Percentiles rank a stretch among this genome's conserved stretches.
Conservation (phyloP, 805 yeast genomes). For the Diddensiella caesifluorescens region DNA sequence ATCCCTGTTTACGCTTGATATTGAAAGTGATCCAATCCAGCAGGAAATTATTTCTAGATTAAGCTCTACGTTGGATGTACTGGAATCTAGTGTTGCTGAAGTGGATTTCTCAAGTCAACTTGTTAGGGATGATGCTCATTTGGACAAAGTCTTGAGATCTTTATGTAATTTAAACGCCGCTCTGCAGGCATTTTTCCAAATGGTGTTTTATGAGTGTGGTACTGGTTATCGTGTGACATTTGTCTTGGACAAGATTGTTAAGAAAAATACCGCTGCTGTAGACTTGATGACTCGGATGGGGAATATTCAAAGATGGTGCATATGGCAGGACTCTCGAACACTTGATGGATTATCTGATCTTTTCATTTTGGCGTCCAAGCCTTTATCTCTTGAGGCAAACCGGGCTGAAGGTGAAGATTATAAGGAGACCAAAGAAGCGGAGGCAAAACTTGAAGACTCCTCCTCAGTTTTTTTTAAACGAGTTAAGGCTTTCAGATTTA, state of each 20-base stretch:
- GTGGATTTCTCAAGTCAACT: slow-evolving; percentile 1
- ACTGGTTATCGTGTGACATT: slow-evolving; percentile 24
- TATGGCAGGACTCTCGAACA: slow-evolving; percentile 26
- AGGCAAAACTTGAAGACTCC: slow-evolving; percentile 15
- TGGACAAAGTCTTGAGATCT: slow-evolving; percentile 12
- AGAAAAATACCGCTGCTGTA: slow-evolving; percentile 7
- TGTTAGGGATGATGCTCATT: slow-evolving; percentile 5
- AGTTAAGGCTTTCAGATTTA: slow-evolving; percentile 19
- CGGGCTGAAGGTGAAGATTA: slow-evolving; percentile 16
- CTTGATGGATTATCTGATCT: slow-evolving; percentile 11
- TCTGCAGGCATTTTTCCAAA: slow-evolving; percentile 20
- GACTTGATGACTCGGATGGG: slow-evolving; percentile 23
- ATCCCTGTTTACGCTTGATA: slow-evolving; percentile 23
- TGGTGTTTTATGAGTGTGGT: slow-evolving; percentile 23
- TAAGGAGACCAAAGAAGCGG: slow-evolving; percentile 19
- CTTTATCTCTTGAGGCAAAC: slow-evolving; percentile 13
- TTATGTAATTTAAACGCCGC: slow-evolving; percentile 14
- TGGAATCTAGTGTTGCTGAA: slow-evolving; percentile 8
- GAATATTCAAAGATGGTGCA: slow-evolving; percentile 24
- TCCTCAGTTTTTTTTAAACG: slow-evolving; percentile 9
- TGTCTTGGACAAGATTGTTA: slow-evolving; percentile 15
- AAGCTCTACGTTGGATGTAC: not conserved
- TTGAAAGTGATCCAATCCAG: slow-evolving; percentile 20
- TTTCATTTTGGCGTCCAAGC: slow-evolving; percentile 21
- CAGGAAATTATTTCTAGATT: slow-evolving; percentile 10